These are phyloP conservation scores for Mycena chlorophos DNA, from an alignment of 768 basidiomycete species.

Conservation along the genomic window DNA sequence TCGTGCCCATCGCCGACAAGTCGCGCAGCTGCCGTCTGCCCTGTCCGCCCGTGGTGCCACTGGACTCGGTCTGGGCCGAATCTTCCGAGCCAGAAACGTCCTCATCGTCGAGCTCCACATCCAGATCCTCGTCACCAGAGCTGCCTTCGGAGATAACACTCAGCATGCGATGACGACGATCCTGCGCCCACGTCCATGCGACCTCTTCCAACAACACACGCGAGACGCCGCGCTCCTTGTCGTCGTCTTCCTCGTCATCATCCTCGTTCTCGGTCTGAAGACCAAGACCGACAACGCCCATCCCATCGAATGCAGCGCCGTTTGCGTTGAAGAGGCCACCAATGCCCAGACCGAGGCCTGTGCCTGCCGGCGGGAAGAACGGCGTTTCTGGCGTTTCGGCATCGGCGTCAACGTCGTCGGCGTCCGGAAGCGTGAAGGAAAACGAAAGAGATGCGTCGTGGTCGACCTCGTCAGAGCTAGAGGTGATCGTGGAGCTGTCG, in stretches of 20 bases:
- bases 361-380: neutral
- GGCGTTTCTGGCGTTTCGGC: neutral
- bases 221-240: slow-evolving; percentile 4
- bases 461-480: slow-evolving; percentile 1
- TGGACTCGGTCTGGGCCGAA: neutral
- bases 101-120: neutral
- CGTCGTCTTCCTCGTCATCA: neutral
- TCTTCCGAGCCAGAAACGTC: neutral
- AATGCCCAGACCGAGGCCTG: slow-evolving; percentile 18
- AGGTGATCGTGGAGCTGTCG: slow-evolving; percentile 10
- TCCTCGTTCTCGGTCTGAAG: too few species aligned
- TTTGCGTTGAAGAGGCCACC: slow-evolving; percentile 14
- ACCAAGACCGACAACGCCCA: slow-evolving; percentile 11
- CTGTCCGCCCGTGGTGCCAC: neutral
- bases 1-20: slow-evolving; percentile 12
- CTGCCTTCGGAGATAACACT: slow-evolving; percentile 8
- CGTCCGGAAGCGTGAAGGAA: slow-evolving; percentile 2
- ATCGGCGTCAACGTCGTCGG: neutral
- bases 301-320: slow-evolving; percentile 19
- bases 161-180: slow-evolving; percentile 14
- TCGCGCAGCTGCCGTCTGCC: slow-evolving; percentile 6
- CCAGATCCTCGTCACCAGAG: neutral
- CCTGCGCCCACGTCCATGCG: slow-evolving; percentile 14
- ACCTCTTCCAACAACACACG: slow-evolving; percentile 19
- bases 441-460: slow-evolving; percentile 4